A percentile compares a stretch with the other conserved stretches of the same genome.
These are phyloP conservation scores for Globisporangium splendens DNA, from an alignment of 352 stramenopile species.

Conservation along the genomic window DNA sequence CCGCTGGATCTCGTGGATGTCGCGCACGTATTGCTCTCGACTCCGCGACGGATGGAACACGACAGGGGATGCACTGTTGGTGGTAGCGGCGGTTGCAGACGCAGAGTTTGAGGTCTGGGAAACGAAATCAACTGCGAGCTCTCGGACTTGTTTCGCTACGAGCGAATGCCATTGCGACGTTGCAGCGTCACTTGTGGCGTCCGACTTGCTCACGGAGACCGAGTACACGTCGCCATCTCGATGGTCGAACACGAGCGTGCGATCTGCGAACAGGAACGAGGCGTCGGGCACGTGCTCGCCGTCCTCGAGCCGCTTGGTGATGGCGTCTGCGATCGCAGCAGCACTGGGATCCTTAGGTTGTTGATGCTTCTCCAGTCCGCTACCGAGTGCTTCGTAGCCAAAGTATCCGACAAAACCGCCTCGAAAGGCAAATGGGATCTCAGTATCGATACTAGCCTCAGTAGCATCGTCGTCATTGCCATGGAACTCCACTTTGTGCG, in stretches of 20 bases:
- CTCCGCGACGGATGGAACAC: conserved; percentile 60
- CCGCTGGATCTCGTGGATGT: conserved; percentile 87
- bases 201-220: conserved; percentile 29
- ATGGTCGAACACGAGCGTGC: conserved; percentile 89
- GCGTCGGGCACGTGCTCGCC: conserved; percentile 69
- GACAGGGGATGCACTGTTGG: conserved; percentile 15
- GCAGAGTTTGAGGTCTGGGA: conserved; percentile 3
- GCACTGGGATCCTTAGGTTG: conserved; percentile 12
- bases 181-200: conserved; percentile 11
- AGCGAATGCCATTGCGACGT: conserved; percentile 17
- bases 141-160: conserved; percentile 2
- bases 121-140: conserved; percentile 10
- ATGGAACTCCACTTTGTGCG: conserved; percentile 28
- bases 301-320: conserved; percentile 17
- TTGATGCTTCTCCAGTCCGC: conserved; percentile 13
- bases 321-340: conserved; percentile 24
- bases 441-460: background rate
- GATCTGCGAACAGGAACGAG: conserved; percentile 90
- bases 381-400: conserved; percentile 78
- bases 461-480: conserved; percentile 2
- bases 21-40: conserved; percentile 74
- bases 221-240: conserved; percentile 69
- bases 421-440: conserved; percentile 73
- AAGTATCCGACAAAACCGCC: conserved; percentile 88
- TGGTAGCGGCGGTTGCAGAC: background rate